A percentile compares a stretch with the other conserved stretches of the same genome.
These are phyloP conservation scores for Baudoinia panamericana DNA, from an alignment of 495 filamentous ascomycete species.

Conservation along the genomic window DNA sequence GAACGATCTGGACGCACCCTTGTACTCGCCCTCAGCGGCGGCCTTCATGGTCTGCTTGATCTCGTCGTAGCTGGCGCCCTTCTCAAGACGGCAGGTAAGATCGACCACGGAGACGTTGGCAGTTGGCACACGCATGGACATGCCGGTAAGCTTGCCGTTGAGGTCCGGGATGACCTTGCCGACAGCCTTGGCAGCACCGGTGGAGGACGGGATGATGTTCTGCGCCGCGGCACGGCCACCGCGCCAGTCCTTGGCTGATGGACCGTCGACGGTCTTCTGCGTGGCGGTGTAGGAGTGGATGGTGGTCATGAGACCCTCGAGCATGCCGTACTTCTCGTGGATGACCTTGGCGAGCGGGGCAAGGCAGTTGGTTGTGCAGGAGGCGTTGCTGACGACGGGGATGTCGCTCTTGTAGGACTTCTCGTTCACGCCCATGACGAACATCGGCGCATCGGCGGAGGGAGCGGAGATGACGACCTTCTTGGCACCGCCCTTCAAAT, in stretches of 20 bases:
- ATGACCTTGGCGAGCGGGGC: slow-evolving; percentile 98
- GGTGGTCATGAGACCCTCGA: slow-evolving; percentile 99
- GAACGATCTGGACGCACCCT: slow-evolving; percentile 47
- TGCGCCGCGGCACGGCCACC: slow-evolving; percentile 95
- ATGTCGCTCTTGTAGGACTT: slow-evolving; percentile 77
- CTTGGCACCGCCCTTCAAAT: slow-evolving; percentile 98
- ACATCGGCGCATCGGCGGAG: slow-evolving; percentile 98
- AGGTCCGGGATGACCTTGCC: slow-evolving; percentile 96
- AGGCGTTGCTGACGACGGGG: slow-evolving; percentile 94
- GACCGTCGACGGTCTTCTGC: slow-evolving; percentile 98
- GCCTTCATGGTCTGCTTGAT: slow-evolving; percentile 90
- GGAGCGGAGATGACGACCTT: slow-evolving; percentile 99
- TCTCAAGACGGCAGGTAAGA: slow-evolving; percentile 87
- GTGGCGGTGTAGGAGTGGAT: slow-evolving; percentile 99
- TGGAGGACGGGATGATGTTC: slow-evolving; percentile 99
- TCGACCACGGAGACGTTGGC: slow-evolving; percentile 99
- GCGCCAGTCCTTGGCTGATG: slow-evolving; percentile 97
- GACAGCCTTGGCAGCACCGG: slow-evolving; percentile 98
- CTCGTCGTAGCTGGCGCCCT: slow-evolving; percentile 73
- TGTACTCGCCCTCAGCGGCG: slow-evolving; percentile 68
- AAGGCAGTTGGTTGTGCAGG: slow-evolving; percentile 99
- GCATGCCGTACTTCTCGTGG: slow-evolving; percentile 91
- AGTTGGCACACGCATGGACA: slow-evolving; percentile 98
- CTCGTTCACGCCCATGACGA: slow-evolving; percentile 99
- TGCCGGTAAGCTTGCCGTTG: slow-evolving; percentile 99